Percentiles rank a stretch among this genome's conserved stretches.
phyloP scores from a whole-genome alignment of 495 filamentous ascomycete species.

The Trichoderma erinaceum region DNA sequence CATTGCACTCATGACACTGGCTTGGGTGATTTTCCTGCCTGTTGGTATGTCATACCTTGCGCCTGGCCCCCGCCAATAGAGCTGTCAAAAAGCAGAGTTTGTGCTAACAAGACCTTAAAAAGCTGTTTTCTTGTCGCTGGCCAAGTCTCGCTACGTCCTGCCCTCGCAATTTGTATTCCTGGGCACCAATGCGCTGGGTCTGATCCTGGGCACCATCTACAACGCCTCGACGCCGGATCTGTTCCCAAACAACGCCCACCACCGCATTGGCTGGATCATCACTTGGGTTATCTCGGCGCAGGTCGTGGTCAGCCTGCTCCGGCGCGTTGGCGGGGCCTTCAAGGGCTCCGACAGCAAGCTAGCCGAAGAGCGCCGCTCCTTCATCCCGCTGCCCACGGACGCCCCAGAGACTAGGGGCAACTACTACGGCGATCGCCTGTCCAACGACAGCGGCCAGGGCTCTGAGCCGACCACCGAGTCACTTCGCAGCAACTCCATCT shows the following conservation, averaged over 20 bases:
- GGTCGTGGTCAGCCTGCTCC: slow-evolving; percentile 60
- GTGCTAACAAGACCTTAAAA: slow-evolving; percentile 22
- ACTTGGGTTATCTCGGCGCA: slow-evolving; percentile 67
- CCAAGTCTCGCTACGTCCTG: slow-evolving; percentile 67
- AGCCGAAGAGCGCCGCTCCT: slow-evolving; percentile 42
- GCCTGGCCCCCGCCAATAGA: no score
- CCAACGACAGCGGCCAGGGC: slow-evolving; percentile 84
- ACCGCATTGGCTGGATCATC: slow-evolving; percentile 81
- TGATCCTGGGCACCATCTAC: slow-evolving; percentile 71
- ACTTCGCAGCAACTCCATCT: slow-evolving; percentile 56
- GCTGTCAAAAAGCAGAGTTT: background rate
- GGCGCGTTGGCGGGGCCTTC: slow-evolving; percentile 38
- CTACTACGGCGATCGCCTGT: slow-evolving; percentile 53
- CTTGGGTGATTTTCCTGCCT: slow-evolving; percentile 81
- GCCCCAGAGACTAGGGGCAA: slow-evolving; percentile 52
- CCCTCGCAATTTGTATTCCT: slow-evolving; percentile 73
- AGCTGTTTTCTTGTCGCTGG: slow-evolving; percentile 84
- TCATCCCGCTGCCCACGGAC: slow-evolving; percentile 64
- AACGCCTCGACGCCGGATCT: slow-evolving; percentile 79
- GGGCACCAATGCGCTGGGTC: slow-evolving; percentile 59
- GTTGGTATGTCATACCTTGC: slow-evolving; percentile 51
- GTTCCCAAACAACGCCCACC: slow-evolving; percentile 82
- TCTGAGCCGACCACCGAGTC: slow-evolving; percentile 68
- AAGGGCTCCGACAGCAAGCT: slow-evolving; percentile 19
- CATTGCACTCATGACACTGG: slow-evolving; percentile 69